Conservation (phyloP, 1,284 basidiomycete genomes). For the Ganoderma boninense region DNA sequence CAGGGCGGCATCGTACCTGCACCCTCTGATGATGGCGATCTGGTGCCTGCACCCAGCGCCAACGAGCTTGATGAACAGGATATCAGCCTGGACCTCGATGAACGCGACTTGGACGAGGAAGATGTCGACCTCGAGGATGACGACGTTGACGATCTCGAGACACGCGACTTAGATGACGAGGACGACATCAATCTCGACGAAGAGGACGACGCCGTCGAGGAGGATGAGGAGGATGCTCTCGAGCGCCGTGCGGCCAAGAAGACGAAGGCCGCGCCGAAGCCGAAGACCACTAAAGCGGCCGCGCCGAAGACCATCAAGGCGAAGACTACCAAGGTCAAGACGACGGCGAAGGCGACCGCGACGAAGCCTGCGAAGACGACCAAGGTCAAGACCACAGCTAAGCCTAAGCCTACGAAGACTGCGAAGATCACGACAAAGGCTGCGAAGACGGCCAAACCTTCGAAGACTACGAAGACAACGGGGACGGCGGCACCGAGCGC, state of each 20-base stretch:
- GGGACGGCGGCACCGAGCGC: neutral
- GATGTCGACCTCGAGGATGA: neutral
- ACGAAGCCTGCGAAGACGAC: neutral
- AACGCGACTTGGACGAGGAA: neutral
- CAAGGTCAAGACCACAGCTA: neutral
- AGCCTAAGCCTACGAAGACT: neutral
- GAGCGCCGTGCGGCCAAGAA: constrained; percentile 4
- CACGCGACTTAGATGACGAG: neutral
- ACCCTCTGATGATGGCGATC: neutral
- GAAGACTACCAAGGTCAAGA: neutral
- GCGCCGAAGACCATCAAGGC: neutral
- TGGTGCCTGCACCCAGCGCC: neutral
- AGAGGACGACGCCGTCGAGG: neutral
- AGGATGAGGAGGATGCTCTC: neutral
- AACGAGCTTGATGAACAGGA: neutral
- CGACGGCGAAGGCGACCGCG: neutral
- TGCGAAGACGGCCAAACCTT: neutral
- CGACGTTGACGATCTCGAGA: neutral
- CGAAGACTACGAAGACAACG: neutral
- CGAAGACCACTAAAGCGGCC: neutral
- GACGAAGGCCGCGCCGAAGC: neutral
- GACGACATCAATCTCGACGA: neutral
- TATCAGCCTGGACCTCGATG: neutral
- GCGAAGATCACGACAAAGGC: neutral
- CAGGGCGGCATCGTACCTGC: neutral